Evolutionary conservation across 805 yeast species (phyloP), one percentile per base, ranked within the genome.

Genomic region (Monosporozyma aquatica): DNA sequence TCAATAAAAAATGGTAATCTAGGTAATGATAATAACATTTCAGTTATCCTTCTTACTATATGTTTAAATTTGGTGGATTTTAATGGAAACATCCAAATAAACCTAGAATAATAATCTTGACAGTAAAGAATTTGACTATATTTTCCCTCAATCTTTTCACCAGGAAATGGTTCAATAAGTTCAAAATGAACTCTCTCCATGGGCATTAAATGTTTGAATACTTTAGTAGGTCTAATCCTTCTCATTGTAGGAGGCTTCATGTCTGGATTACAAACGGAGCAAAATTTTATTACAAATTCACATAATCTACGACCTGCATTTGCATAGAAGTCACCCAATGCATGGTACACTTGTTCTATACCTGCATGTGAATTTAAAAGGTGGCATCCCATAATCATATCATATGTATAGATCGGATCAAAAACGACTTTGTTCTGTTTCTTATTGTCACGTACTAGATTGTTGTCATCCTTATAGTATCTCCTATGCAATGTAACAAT

Each of bases 101-200:
- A 59, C 22, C 58, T 43, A 2, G 64, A 55, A 40, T 48, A 44
- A 38, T 54, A 61, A 38, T 61, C 66, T 41, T 60, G 50, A 24
- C 51, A 49, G 38, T 46, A 53, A 27, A 61, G 38, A 13, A 61
- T 47, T 38, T 58, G 54, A 7, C 62, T 45, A 43, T 54, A 61
- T 29, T 44, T 52, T 6, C 52, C 54, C 35, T 52, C 59, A n/a
- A 61, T 54, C 14, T 43, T 40, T 15, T 47, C 43, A 25, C 42
- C 47, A 2, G 43, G 45, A 41, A 56, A 59, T 10, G 62, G 59
- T 28, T 51, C 44, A 27, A 60, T 46, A 2, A 60, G 41, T 41
- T 61, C 65, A 23, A 61, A 37, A 35, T 59, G 62, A 7, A 61
- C 44, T 45, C 61, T 49, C 35, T 55, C 61, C 6, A 55, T 45